Evolutionary conservation across 106 monocot species (phyloP), one percentile per base, ranked within the genome.

Genomic region (Dendrobium catenatum): DNA sequence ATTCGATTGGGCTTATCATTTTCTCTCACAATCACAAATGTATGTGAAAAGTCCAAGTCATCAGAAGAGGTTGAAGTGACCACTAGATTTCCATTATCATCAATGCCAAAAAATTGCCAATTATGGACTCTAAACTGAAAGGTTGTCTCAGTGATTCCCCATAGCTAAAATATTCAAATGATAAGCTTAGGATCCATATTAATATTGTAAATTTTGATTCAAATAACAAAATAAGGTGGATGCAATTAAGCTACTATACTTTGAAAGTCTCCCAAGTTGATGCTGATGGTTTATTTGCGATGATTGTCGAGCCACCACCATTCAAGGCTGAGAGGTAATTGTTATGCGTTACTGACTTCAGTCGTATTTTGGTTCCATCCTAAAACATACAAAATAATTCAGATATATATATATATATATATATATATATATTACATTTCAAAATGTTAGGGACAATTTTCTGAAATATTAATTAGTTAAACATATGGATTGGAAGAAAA

Each of bases 61-160:
- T 81, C 72, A 0, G 89, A 80, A 16, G 79, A 49, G 4, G 92
- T 88, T 2, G 86, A 86, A 6, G 80, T 86, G 16, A 79, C 58
- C 24, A 11, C 75, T 4, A 81, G 55, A 19, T 82, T 58, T 24
- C 56, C 73, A 7, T 79, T 43, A 26, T 10, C 68, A 33, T 77
- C 70, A 0, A 90, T 37, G 33, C 87, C 89, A 15, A 88, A 37
- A 79, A 96, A 93, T 48, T 88, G 88, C 26, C 49, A 56, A 40
- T 81, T 68, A 73, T 88, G 87, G 11, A 90, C 95, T 13, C 86
- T 59, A 41, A 93, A 83, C 31, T 91, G 81, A 82, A 93, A 95
- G 5, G 77, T 85, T 2, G 67, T 78, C 73, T 55, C 68, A 11
- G 59, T 79, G 24, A 85, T 73, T 26, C 85, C 78, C 84, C 88